phyloP scores from a whole-genome alignment of 495 filamentous ascomycete genomes.

The Penicillium dipodomyicola region DNA sequence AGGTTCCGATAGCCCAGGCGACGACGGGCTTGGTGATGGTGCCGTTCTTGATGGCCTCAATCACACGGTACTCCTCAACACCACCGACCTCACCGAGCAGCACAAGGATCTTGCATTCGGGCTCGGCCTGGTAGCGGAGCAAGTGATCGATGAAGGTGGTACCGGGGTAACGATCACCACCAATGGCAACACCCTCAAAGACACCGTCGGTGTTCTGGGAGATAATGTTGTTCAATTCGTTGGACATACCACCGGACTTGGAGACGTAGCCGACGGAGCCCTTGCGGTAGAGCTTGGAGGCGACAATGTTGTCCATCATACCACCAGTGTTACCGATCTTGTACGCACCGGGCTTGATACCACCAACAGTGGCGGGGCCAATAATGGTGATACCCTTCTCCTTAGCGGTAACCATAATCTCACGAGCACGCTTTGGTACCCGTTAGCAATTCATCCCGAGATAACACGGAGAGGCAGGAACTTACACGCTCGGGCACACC shows the following conservation, averaged over 20 bases:
- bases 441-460: slow-evolving; percentile 20
- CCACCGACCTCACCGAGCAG: slow-evolving; percentile 97
- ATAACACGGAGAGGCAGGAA: slow-evolving; percentile 13
- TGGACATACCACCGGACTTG: slow-evolving; percentile 99
- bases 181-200: slow-evolving; percentile 98
- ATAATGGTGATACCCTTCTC: slow-evolving; percentile 99
- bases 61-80: slow-evolving; percentile 99
- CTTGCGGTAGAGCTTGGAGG: slow-evolving; percentile 99
- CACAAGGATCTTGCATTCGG: slow-evolving; percentile 93
- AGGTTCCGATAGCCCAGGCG: slow-evolving; percentile 98
- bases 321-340: slow-evolving; percentile 99
- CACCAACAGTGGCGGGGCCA: slow-evolving; percentile 95
- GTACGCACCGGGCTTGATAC: slow-evolving; percentile 98
- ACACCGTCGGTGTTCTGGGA: slow-evolving; percentile 94
- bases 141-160: slow-evolving; percentile 99
- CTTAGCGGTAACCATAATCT: slow-evolving; percentile 90
- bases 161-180: slow-evolving; percentile 96
- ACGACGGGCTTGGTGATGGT: slow-evolving; percentile 96
- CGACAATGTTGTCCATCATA: slow-evolving; percentile 99
- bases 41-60: slow-evolving; percentile 93
- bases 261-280: slow-evolving; percentile 98
- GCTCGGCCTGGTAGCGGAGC: slow-evolving; percentile 90
- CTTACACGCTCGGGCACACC: slow-evolving; percentile 96
- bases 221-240: slow-evolving; percentile 99
- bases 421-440: slow-evolving; percentile 73